Evolutionary conservation across 495 filamentous ascomycete species (phyloP).

Genomic region (Annulohypoxylon stygium): DNA sequence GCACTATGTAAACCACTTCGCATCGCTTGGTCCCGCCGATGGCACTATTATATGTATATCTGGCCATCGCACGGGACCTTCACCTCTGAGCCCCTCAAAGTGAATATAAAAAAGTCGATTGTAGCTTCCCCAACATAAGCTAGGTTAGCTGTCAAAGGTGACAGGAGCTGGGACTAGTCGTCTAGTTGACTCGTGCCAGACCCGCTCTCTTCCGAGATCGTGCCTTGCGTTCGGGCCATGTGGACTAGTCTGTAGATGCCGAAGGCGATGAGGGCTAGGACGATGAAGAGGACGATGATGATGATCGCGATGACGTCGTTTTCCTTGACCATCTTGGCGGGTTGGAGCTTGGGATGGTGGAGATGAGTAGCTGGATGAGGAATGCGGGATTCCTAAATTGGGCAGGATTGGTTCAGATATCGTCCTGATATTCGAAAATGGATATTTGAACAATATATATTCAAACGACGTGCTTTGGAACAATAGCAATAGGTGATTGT

Average conservation of each 20-base stretch:
- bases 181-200: constrained; percentile 23
- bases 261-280: constrained; percentile 77
- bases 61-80: not conserved
- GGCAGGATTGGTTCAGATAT: not conserved
- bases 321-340: constrained; percentile 67
- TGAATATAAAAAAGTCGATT: not conserved
- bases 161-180: constrained; percentile 7
- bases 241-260: constrained; percentile 73
- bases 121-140: not conserved
- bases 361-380: not conserved
- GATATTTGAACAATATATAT: not conserved
- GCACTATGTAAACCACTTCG: not conserved
- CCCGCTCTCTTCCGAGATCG: constrained; percentile 39
- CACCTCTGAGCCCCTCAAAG: too few relatives aligned
- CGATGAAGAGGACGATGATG: constrained; percentile 81
- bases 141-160: not conserved
- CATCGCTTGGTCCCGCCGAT: not conserved
- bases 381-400: not conserved
- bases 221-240: constrained; percentile 59
- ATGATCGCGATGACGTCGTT: constrained; percentile 87
- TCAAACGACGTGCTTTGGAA: not conserved
- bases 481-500: not conserved
- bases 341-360: not conserved
- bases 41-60: not conserved
- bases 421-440: not conserved